Percentiles rank a stretch among this genome's conserved stretches.
These are phyloP conservation scores for Fraxinus latifolia DNA, from an alignment of 305 asterid genomes.

Conservation along the genomic window DNA sequence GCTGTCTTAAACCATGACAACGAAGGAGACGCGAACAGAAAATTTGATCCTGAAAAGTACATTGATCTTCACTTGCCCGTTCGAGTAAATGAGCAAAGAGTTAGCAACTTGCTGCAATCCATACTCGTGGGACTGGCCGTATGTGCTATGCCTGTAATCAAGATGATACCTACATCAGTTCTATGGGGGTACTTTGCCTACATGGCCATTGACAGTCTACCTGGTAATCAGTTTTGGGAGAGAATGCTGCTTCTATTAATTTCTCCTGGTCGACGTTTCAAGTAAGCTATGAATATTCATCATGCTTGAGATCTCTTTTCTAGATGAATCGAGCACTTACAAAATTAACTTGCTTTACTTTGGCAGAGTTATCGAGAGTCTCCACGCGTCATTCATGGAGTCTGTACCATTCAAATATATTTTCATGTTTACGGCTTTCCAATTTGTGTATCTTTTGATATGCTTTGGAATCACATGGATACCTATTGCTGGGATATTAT, in stretches of 20 bases:
- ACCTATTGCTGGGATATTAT: conserved; percentile 82
- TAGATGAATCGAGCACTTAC: neutral
- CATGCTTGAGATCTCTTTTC: neutral
- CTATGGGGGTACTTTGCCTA: conserved; percentile 95
- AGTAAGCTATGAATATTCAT: conserved; percentile 39
- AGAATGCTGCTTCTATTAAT: conserved; percentile 65
- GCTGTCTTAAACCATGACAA: conserved; percentile 71
- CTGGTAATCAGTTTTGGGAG: conserved; percentile 93
- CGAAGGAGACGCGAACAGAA: conserved; percentile 32
- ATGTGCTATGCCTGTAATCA: conserved; percentile 63
- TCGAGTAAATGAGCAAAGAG: conserved; percentile 84
- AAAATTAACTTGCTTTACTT: neutral
- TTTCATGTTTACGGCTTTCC: conserved; percentile 61
- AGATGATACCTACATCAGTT: conserved; percentile 80
- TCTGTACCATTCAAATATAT: conserved; percentile 84
- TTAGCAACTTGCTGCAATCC: conserved; percentile 82
- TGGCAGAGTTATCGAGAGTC: conserved; percentile 64
- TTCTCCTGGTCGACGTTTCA: conserved; percentile 80
- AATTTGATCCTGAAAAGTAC: conserved; percentile 65
- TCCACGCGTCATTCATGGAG: conserved; percentile 81
- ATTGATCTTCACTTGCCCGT: conserved; percentile 82
- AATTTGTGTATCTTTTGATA: conserved; percentile 55
- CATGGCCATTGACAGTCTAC: conserved; percentile 92
- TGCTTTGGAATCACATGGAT: conserved; percentile 97
- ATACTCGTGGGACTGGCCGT: conserved; percentile 61